Conservation (phyloP, 129 eudicot species). For the Escallonia herrerae region DNA sequence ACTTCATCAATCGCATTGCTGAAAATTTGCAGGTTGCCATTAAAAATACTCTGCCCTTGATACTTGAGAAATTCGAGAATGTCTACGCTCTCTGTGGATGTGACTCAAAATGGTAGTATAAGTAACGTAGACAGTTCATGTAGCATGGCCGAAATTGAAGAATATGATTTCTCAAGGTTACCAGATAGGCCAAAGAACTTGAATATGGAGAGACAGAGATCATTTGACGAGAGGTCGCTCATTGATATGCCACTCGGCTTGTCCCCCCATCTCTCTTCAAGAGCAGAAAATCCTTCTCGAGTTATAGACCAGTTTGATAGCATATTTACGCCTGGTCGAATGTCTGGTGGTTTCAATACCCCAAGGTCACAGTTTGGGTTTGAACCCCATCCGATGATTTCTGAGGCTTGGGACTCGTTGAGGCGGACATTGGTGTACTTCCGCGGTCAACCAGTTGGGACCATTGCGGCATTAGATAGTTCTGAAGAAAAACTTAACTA, state of each 20-base stretch:
- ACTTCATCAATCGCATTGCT: too few relatives aligned
- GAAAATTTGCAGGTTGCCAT: slow-evolving; percentile 2
- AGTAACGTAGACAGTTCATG: slow-evolving; percentile 28
- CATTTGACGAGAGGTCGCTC: slow-evolving; percentile 71
- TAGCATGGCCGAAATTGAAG: slow-evolving; percentile 36
- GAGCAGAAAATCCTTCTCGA: slow-evolving; percentile 39
- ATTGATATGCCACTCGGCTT: slow-evolving; percentile 34
- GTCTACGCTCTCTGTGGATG: slow-evolving; percentile 47
- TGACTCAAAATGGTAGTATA: slow-evolving; percentile 28
- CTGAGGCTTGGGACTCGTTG: slow-evolving; percentile 86
- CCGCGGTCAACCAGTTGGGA: slow-evolving; percentile 91
- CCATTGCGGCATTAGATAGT: slow-evolving; percentile 86
- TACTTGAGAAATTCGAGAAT: slow-evolving; percentile 19
- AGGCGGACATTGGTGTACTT: slow-evolving; percentile 78
- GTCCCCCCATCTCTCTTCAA: slow-evolving; percentile 46
- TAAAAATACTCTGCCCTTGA: neutral
- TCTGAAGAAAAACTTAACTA: slow-evolving; percentile 91
- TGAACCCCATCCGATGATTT: slow-evolving; percentile 56
- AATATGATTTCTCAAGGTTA: slow-evolving; percentile 63
- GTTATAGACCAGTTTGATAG: slow-evolving; percentile 40
- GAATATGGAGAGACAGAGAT: slow-evolving; percentile 69
- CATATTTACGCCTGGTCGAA: slow-evolving; percentile 42
- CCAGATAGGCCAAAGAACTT: slow-evolving; percentile 50
- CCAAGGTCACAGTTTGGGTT: slow-evolving; percentile 43
- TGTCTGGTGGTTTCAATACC: slow-evolving; percentile 60